Evolutionary conservation across 495 filamentous ascomycete genomes (phyloP).

Genomic region (Annulohypoxylon maeteangense): DNA sequence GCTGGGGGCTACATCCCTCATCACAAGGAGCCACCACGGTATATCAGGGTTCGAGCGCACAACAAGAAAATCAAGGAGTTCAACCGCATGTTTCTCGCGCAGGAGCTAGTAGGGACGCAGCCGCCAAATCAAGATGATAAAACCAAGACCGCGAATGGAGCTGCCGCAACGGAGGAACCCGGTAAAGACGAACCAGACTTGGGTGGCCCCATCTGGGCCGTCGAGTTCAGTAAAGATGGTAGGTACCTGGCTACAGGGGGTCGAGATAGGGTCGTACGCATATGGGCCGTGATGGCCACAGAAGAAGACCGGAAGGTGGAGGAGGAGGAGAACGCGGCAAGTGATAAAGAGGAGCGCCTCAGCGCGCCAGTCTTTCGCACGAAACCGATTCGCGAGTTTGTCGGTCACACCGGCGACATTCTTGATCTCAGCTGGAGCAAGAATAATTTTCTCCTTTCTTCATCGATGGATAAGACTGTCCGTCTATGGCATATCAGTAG

Average conservation of each 20-base stretch:
- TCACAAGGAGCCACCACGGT: constrained; percentile 88
- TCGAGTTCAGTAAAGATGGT: constrained; percentile 93
- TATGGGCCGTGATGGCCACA: constrained; percentile 90
- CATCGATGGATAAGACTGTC: constrained; percentile 98
- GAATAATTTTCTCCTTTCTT: constrained; percentile 97
- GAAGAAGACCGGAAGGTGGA: constrained; percentile 78
- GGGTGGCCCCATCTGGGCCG: constrained; percentile 83
- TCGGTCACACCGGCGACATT: constrained; percentile 86
- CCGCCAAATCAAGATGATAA: constrained; percentile 25
- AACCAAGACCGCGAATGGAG: constrained; percentile 49
- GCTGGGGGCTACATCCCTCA: constrained; percentile 83
- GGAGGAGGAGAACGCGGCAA: constrained; percentile 72
- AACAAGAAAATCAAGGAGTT: constrained; percentile 88
- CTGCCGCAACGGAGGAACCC: constrained; percentile 47
- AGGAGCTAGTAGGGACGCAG: constrained; percentile 74
- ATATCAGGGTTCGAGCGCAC: constrained; percentile 83
- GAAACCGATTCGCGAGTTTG: constrained; percentile 80
- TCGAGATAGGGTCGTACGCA: constrained; percentile 83
- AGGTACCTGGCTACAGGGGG: constrained; percentile 90
- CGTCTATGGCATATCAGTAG: constrained; percentile 92
- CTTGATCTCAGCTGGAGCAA: constrained; percentile 98
- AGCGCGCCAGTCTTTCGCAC: constrained; percentile 92
- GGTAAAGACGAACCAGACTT: constrained; percentile 46
- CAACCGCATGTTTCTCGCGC: constrained; percentile 87
- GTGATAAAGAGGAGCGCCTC: constrained; percentile 68